Base-by-base conservation (phyloP, 257 asterid genomes). In the Lavandula angustifolia region DNA sequence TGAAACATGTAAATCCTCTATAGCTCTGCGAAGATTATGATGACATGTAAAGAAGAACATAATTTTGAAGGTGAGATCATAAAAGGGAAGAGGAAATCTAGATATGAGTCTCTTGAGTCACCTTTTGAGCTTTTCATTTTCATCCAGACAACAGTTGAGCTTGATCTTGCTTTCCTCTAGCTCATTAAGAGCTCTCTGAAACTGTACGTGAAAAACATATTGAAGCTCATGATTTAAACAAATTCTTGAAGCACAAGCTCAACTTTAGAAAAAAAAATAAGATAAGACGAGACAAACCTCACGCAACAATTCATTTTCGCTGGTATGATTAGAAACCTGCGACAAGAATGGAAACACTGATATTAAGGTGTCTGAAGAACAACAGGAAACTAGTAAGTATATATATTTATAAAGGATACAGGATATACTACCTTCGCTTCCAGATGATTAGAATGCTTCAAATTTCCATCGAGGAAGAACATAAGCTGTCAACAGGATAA, bases 91-190 rank as follows among this genome's bases (percentile, higher is more conserved):
- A 38, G 7, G 56, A 68, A 64, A 50, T 46, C 46, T 43, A 62
- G 44, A 57, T 48, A 70, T 22, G 16, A 68, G 48, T 43, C 31
- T 6, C 33, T 68, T 62, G 14, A 18, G 33, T 73, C 74, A 87
- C 99, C 94, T 60, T 68, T 76, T 78, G 73, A 89, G 94, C 79
- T 77, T 82, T 70, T 82, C 79, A 78, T 89, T 92, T 76, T 86
- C 82, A 66, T 84, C 94, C 47, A 85, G 77, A 71, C 82, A 80
- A 79, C 72, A 38, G 62, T 80, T 76, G 13, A 87, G 81, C 57
- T 87, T 87, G 22, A 67, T 73, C 73, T 82, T 84, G 76, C 84
- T 82, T 67, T 79, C 88, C 76, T 87, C 92, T 67, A 92, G 76
- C 79, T 87, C 90, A 11, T 59, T 46, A 27, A 78, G 70, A 65